A percentile compares a stretch with the other conserved stretches of the same genome.
phyloP scores from a whole-genome alignment of 495 filamentous ascomycete genomes.

The Penicillium paxilli region DNA sequence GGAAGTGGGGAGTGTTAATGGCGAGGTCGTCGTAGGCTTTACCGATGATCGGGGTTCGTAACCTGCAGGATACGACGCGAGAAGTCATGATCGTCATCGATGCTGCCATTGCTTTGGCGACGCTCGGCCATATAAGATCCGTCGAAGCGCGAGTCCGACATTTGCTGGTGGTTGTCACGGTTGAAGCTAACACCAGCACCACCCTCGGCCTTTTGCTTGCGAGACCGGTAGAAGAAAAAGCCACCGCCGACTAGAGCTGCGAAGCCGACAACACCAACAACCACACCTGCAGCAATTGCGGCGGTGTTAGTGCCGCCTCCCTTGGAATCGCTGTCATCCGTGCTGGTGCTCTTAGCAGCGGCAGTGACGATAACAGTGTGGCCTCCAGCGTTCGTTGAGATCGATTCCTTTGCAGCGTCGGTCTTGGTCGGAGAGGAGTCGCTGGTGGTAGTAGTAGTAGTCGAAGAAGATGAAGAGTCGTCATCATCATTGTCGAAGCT shows the following conservation, averaged over 20 bases:
- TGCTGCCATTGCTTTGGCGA: slow-evolving; percentile 93
- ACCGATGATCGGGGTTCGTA: slow-evolving; percentile 49
- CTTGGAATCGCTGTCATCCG: slow-evolving; percentile 22
- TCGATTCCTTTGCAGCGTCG: slow-evolving; percentile 3
- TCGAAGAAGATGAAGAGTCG: slow-evolving; percentile 20
- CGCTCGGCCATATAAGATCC: slow-evolving; percentile 80
- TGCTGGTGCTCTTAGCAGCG: slow-evolving; percentile 19
- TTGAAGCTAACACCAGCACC: slow-evolving; percentile 60
- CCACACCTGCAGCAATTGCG: slow-evolving; percentile 84
- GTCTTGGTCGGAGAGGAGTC: slow-evolving; percentile 19
- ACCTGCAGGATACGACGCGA: slow-evolving; percentile 92
- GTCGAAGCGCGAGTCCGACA: slow-evolving; percentile 83
- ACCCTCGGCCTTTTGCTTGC: slow-evolving; percentile 73
- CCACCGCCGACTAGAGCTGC: slow-evolving; percentile 63
- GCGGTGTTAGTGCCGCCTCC: slow-evolving; percentile 57
- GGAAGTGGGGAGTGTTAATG: background rate
- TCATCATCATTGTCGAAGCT: slow-evolving; percentile 36
- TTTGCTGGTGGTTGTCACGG: slow-evolving; percentile 25
- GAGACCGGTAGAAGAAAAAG: slow-evolving; percentile 75
- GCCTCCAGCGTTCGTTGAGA: slow-evolving; percentile 29
- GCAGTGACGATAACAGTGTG: slow-evolving; percentile 42
- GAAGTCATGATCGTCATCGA: slow-evolving; percentile 97
- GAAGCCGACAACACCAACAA: slow-evolving; percentile 77
- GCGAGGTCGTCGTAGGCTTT: slow-evolving; percentile 9
- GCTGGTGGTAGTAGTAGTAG: slow-evolving; percentile 13